Evolutionary conservation across 352 stramenopile genomes (phyloP), one percentile per base, ranked within the genome.

Genomic region (Peronosclerospora sorghi): DNA sequence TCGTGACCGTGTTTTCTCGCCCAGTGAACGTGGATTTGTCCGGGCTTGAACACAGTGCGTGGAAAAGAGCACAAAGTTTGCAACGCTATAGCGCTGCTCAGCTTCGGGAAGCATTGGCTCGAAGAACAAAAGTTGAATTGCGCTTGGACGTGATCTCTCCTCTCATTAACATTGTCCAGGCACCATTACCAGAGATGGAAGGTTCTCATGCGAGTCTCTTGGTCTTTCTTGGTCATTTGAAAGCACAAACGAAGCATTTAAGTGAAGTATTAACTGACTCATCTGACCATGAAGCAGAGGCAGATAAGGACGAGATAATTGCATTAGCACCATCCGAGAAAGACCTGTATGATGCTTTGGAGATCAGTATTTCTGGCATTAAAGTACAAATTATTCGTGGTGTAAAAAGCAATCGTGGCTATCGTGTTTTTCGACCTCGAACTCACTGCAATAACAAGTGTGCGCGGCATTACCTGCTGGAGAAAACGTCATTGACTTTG

Each of bases 71-170:
- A 12, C 74, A 86, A 40, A 84, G 62, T 47, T 46, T 92, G 15
- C 71, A 86, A 48, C 62, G 74, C 1, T 92, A 86, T 39, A 92
- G 80, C 52, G 41, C 66, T 24, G 74, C 77, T 32, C 80, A 92
- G 36, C 48, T 92, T 1, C 72, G 71, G 2, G 69, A 84, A 41
- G 77, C 75, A 7, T 48, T 92, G 19, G 60, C 71, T 30, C 58
- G 70, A 13, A 75, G 80, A 41, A 86, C 77, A 6, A 86, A 74
- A 43, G 54, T 92, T 4, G 62, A 86, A 23, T 52, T 92, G 39
- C 59, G 75, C 12, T 55, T 92, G 13, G 80, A 92, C 45, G 64
- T 92, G 9, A 82, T 87, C 8, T 89, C 80, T 6, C 80, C 80
- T 19, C 39, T 89, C 23, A 82, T 92, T 13, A 86, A 79, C 23